Conservation (phyloP, 306 rosid genomes). For the Vigna unguiculata region DNA sequence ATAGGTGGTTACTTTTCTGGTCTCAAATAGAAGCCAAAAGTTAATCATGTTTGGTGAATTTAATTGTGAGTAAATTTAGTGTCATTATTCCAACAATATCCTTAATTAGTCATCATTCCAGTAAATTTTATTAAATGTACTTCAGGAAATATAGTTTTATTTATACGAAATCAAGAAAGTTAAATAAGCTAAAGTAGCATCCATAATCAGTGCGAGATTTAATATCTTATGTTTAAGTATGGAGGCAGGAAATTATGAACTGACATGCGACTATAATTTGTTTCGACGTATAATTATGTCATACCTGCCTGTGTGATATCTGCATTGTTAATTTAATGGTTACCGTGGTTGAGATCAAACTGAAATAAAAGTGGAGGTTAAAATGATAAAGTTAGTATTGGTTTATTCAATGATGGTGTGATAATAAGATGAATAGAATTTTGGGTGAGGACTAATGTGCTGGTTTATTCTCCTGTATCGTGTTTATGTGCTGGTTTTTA, state of each 20-base stretch:
- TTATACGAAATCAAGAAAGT: too few species aligned
- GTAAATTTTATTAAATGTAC: too few species aligned
- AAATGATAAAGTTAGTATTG: not conserved
- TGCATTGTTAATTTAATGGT: not conserved
- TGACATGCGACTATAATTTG: not conserved
- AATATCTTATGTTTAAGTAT: too few species aligned
- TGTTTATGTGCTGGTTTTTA: not conserved
- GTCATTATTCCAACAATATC: too few species aligned
- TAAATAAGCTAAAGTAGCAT: too few species aligned
- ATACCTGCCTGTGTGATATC: not conserved
- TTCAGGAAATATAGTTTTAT: too few species aligned
- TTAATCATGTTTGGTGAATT: too few species aligned
- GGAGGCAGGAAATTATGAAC: not conserved
- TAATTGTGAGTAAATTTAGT: too few species aligned
- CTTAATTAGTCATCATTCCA: too few species aligned
- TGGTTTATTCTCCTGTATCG: not conserved
- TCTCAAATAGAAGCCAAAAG: too few species aligned
- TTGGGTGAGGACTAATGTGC: not conserved
- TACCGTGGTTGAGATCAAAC: not conserved
- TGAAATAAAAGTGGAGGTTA: not conserved
- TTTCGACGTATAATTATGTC: conserved; percentile 8
- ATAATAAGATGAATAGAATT: not conserved
- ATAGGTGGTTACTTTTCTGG: not conserved
- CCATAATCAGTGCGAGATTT: too few species aligned
- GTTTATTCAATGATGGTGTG: not conserved